phyloP scores from a whole-genome alignment of 1,284 basidiomycete species.

The Fomes fomentarius region DNA sequence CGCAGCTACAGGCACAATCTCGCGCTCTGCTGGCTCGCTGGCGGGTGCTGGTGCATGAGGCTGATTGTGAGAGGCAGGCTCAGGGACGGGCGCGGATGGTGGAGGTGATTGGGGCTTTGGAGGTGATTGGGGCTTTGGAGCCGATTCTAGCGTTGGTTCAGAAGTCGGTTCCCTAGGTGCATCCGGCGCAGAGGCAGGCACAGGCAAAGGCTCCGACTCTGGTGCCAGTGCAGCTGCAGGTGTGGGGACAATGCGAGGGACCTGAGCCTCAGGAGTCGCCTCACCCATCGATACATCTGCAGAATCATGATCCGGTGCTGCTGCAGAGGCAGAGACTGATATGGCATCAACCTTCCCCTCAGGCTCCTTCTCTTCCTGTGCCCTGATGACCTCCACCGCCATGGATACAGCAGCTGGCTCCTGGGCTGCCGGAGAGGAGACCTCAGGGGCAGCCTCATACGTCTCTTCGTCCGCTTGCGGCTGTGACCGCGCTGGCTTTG shows the following conservation, averaged over 20 bases:
- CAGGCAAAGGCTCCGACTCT: too few species aligned
- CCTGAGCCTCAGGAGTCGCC: neutral
- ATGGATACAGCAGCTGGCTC: slow-evolving; percentile 2
- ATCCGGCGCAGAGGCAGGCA: too few species aligned
- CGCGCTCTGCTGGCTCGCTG: too few species aligned
- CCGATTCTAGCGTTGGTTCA: too few species aligned
- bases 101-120: neutral
- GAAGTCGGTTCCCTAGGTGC: too few species aligned
- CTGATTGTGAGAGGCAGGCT: neutral
- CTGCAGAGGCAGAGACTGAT: slow-evolving; percentile 6
- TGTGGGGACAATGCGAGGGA: neutral
- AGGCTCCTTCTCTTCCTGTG: slow-evolving; percentile 1
- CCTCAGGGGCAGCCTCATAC: neutral
- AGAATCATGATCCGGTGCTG: slow-evolving; percentile 10
- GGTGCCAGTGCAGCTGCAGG: neutral
- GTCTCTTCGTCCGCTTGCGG: neutral
- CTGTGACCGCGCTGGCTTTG: neutral
- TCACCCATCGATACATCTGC: slow-evolving; percentile 20
- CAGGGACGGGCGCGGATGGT: neutral
- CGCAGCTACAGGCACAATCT: too few species aligned
- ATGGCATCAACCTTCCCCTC: slow-evolving; percentile 6
- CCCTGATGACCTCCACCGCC: neutral
- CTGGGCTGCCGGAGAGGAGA: neutral
- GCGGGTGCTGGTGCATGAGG: neutral
- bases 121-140: neutral